Evolutionary conservation across 257 asterid genomes (phyloP).

Genomic region (Avicennia marina): DNA sequence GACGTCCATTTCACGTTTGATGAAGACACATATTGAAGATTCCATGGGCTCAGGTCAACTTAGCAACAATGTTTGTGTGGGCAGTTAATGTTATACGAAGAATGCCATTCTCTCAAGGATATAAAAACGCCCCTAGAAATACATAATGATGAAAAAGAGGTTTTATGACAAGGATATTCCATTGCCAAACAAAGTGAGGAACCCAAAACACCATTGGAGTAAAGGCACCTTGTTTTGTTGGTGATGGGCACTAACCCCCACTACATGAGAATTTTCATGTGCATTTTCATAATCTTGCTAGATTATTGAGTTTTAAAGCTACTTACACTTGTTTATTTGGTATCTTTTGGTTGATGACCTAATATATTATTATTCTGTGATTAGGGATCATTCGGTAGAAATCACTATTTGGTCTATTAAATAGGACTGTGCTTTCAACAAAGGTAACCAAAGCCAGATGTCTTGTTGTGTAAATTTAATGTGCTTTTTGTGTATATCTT

Average conservation of each 20-base stretch:
- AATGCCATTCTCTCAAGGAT: not conserved
- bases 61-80: too few relatives aligned
- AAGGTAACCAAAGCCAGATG: too few relatives aligned
- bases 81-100: not conserved
- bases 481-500: too few relatives aligned
- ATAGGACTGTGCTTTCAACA: too few relatives aligned
- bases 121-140: too few relatives aligned
- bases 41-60: not conserved
- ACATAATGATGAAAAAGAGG: not conserved
- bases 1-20: too few relatives aligned
- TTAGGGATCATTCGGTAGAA: too few relatives aligned
- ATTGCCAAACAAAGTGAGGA: not conserved
- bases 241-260: constrained; percentile 14
- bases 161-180: not conserved
- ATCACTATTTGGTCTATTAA: too few relatives aligned
- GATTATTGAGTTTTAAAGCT: not conserved
- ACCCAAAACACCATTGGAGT: constrained; percentile 17
- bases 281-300: not conserved
- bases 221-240: constrained; percentile 27
- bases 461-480: too few relatives aligned
- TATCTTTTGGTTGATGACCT: too few relatives aligned
- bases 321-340: not conserved
- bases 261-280: not conserved
- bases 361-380: too few relatives aligned
- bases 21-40: too few relatives aligned